Conservation (phyloP, 371 early-diverging fungal species). For the Choanephora cucurbitarum region DNA sequence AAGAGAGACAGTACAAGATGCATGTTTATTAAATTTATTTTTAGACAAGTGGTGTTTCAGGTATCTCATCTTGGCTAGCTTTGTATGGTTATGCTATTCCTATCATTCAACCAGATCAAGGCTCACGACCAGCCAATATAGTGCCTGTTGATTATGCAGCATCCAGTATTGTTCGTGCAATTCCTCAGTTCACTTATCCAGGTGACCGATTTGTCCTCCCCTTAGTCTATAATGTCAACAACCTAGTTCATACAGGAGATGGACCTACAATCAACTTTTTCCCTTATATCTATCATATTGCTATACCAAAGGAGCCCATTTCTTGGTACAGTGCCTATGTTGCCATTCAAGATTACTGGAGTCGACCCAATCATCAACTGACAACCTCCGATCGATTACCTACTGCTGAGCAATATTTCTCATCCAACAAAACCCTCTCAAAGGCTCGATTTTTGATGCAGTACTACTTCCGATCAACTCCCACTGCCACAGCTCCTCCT, state of each 20-base stretch:
- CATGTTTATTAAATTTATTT: not conserved
- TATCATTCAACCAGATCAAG: constrained; percentile 29
- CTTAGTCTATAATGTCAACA: constrained; percentile 10
- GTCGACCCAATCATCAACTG: constrained; percentile 16
- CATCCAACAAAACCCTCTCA: constrained; percentile 21
- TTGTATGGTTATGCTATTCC: constrained; percentile 27
- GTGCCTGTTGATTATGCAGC: constrained; percentile 46
- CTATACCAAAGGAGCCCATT: constrained; percentile 7
- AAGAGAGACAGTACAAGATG: not conserved
- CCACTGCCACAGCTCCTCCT: constrained; percentile 2
- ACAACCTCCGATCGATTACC: constrained; percentile 16
- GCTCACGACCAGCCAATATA: constrained; percentile 25
- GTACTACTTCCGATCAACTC: constrained; percentile 27
- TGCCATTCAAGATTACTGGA: constrained; percentile 33
- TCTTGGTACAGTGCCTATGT: constrained; percentile 30
- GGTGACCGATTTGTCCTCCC: constrained; percentile 25
- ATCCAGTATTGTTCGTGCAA: constrained; percentile 18
- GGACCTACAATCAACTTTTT: constrained; percentile 5
- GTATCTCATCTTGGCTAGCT: constrained; percentile 37
- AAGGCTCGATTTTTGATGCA: constrained; percentile 31
- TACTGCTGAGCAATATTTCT: constrained; percentile 21
- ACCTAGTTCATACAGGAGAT: not conserved
- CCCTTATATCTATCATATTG: constrained; percentile 27
- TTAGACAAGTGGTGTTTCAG: constrained; percentile 44
- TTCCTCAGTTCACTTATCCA: constrained; percentile 19